Percentiles rank a stretch among this genome's conserved stretches.
phyloP scores from a whole-genome alignment of 306 rosid species.

The Ammopiptanthus mongolicus region DNA sequence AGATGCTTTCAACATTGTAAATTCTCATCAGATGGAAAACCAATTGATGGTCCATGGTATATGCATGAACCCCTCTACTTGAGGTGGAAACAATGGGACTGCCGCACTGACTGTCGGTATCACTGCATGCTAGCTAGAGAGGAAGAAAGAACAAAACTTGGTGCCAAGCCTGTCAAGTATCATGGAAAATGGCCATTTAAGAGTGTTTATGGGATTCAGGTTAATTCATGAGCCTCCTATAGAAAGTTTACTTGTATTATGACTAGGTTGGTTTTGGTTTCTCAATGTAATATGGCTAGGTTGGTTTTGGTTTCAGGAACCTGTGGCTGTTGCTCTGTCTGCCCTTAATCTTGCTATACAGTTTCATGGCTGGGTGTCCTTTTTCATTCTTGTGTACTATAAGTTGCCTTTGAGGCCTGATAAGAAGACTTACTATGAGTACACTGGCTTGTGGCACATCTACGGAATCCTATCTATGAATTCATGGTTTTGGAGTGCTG shows the following conservation, averaged over 20 bases:
- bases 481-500: slow-evolving; percentile 91
- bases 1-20: slow-evolving; percentile 95
- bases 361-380: slow-evolving; percentile 98
- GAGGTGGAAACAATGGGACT: slow-evolving; percentile 98
- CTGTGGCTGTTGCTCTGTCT: slow-evolving; percentile 83
- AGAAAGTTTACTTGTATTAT: slow-evolving; percentile 7
- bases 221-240: slow-evolving; percentile 22
- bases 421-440: slow-evolving; percentile 77
- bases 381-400: slow-evolving; percentile 87
- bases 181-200: slow-evolving; percentile 93
- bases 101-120: slow-evolving; percentile 83
- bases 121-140: slow-evolving; percentile 89
- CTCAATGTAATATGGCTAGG: slow-evolving; percentile 14
- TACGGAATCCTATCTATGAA: slow-evolving; percentile 84
- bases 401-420: slow-evolving; percentile 65
- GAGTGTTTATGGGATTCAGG: slow-evolving; percentile 96
- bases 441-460: slow-evolving; percentile 89
- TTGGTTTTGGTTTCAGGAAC: slow-evolving; percentile 60
- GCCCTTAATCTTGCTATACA: slow-evolving; percentile 92
- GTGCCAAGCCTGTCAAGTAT: slow-evolving; percentile 74
- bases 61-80: slow-evolving; percentile 88
- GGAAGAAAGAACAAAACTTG: slow-evolving; percentile 73
- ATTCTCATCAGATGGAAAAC: slow-evolving; percentile 94
- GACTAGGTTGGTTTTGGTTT: slow-evolving; percentile 4
- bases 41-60: slow-evolving; percentile 98